Evolutionary conservation across 345 rosid genomes (phyloP), one percentile per base, ranked within the genome.

Genomic region (Eutrema yunnanense): DNA sequence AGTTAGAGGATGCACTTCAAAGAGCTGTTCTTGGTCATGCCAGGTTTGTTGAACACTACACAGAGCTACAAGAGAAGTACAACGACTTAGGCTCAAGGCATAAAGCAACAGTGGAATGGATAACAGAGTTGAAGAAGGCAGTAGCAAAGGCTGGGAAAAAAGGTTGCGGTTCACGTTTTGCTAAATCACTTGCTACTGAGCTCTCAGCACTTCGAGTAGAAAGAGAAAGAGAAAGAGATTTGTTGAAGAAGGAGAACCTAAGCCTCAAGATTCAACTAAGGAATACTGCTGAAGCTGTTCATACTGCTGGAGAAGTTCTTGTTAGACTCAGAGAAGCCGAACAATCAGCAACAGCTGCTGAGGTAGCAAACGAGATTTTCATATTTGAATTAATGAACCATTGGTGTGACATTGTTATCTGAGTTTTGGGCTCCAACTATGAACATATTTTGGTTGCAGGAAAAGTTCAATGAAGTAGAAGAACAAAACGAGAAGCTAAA

Each of bases 231-330:
- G 99, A 95, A 74, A 88, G 85, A 29, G 87, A 92, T 56, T 61
- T 80, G 59, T 34, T 92, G 82, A 88, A 81, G 65, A 95, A 80
- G 80, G 99, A 92, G 76, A 95, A 95, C 71, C 73, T 79, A 72
- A 88, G 83, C 72, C 97, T 92, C 19, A 90, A 79, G 79, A 74
- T 81, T 78, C 99, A 95, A 82, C 84, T 91, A 22, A 81, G 96
- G 52, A 90, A 94, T 83, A 94, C 96, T 43, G 98, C 97, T 41
- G 99, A 95, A 78, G 99, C 97, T 47, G 99, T 92, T 69, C 99
- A 92, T 77, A 92, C 96, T 48, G 97, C 99, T 33, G 98, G 98
- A 75, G 98, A 94, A 80, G 89, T 94, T 30, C 97, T 94, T 40
- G 96, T 88, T 27, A 76, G 96, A 78, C 86, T 94, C 30, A 86